Base-by-base conservation (phyloP, 129 eudicot genomes). In the Calendula officinalis region DNA sequence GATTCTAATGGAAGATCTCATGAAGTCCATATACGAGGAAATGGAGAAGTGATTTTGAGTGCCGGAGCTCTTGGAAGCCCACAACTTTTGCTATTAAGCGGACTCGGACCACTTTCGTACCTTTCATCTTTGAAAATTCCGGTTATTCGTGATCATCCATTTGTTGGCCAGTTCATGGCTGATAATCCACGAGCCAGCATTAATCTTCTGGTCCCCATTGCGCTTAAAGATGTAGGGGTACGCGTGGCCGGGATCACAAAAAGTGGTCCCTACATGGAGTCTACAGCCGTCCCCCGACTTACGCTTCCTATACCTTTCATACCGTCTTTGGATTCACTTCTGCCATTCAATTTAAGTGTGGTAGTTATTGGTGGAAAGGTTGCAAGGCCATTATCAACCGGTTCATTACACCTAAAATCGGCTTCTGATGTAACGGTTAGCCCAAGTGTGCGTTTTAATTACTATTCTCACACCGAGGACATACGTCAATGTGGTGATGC, bases 31-130 rank as follows among this genome's bases (percentile, higher is more conserved):
- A 53, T 73, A 54, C 33, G 42, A 13, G 22, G 4, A 45, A 45
- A 72, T 11, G 82, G 83, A 10, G 75, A 78, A 73, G 68, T 78
- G 12, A 78, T 72, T 30, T 40, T 78, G 22, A 67, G 75, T 27
- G 68, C 75, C 3, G 83, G 83, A 10, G 75, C 78, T 45, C 12
- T 78, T 0, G 83, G 83, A 12, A 77, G 78, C 17, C 70, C 78
- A 14, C 83, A 78, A 68, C 78, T 78, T 53, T 67, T 78, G 57
- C 67, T 67, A 39, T 5, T 73, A 5, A 72, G 75, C 40, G 83
- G 75, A 13, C 35, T 61, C 7, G 76, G 76, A 27, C 76, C 62
- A 2, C 6, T 7, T 8, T 40, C 62, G 0, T 33, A 60, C 53
- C 56, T 71, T 15, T 50, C 60, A 14, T 71, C 76, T 4, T 7